Evolutionary conservation across 192 early-diverging fungal species (phyloP).

Genomic region (Diversispora epigaea): DNA sequence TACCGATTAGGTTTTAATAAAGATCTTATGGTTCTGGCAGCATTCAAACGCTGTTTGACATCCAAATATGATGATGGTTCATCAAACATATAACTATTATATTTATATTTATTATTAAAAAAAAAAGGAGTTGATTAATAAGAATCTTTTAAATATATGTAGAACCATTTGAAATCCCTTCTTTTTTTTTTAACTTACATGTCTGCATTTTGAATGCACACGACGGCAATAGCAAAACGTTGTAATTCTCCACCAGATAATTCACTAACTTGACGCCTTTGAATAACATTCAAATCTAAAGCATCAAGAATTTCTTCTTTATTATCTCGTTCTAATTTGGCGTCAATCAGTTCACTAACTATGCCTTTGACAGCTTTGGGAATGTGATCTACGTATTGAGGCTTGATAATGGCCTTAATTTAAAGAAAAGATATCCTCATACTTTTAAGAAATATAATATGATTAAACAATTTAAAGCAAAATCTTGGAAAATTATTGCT

Average conservation of each 20-base stretch:
- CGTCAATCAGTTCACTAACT: conserved; percentile 71
- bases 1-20: conserved; percentile 60
- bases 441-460: neutral
- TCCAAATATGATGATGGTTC: conserved; percentile 98
- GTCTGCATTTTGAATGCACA: conserved; percentile 80
- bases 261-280: conserved; percentile 79
- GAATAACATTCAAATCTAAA: conserved; percentile 78
- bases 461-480: neutral
- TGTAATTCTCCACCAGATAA: conserved; percentile 97
- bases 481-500: conserved; percentile 36
- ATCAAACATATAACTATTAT: conserved; percentile 91
- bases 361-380: conserved; percentile 76
- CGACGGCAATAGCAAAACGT: conserved; percentile 92
- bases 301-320: conserved; percentile 67
- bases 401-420: conserved; percentile 83
- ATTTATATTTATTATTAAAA: no score
- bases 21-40: conserved; percentile 86
- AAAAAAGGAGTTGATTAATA: no score
- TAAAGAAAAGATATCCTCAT: neutral
- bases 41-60: conserved; percentile 98
- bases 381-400: conserved; percentile 93
- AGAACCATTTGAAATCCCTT: conserved; percentile 90
- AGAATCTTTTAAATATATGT: no score
- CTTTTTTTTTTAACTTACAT: conserved; percentile 62
- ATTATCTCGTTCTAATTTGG: conserved; percentile 75